A percentile compares a stretch with the other conserved stretches of the same genome.
phyloP scores from a whole-genome alignment of 1,284 basidiomycete genomes.

The Xerocomus minutiporus region DNA sequence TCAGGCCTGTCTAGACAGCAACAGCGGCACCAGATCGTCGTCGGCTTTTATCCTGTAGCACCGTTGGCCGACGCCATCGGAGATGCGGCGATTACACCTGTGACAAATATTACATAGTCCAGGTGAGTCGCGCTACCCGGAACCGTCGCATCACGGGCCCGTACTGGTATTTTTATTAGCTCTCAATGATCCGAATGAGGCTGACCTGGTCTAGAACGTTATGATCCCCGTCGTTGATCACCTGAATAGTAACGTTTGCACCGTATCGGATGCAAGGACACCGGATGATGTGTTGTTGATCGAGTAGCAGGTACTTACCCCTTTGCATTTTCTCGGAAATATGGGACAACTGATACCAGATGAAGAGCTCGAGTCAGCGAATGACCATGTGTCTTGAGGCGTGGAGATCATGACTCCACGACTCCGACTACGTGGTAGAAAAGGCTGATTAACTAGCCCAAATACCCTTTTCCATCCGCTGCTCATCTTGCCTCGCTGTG shows the following conservation, averaged over 20 bases:
- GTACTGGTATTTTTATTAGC: conserved; percentile 15
- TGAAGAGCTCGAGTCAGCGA: too few species aligned
- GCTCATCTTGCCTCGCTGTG: conserved; percentile 3
- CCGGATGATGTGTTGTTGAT: too few species aligned
- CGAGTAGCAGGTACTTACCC: too few species aligned
- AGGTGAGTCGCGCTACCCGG: conserved; percentile 22
- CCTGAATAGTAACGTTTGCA: not conserved
- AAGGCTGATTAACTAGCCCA: too few species aligned
- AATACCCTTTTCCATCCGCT: conserved; percentile 30
- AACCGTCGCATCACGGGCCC: conserved; percentile 26
- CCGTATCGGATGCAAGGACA: too few species aligned
- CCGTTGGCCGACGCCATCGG: conserved; percentile 15
- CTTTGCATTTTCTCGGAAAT: too few species aligned
- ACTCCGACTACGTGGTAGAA: too few species aligned
- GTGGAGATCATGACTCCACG: too few species aligned
- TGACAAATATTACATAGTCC: conserved; percentile 17
- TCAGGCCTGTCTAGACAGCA: conserved; percentile 8
- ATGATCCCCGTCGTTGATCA: conserved; percentile 43
- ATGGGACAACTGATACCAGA: too few species aligned
- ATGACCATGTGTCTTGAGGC: too few species aligned
- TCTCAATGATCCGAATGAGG: not conserved
- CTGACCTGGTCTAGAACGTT: conserved; percentile 50
- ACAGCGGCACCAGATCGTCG: conserved; percentile 2
- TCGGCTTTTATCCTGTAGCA: conserved; percentile 15
- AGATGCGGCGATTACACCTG: conserved; percentile 7